phyloP scores from a whole-genome alignment of 2,329 filamentous ascomycete species.

The Tolypocladium paradoxum region DNA sequence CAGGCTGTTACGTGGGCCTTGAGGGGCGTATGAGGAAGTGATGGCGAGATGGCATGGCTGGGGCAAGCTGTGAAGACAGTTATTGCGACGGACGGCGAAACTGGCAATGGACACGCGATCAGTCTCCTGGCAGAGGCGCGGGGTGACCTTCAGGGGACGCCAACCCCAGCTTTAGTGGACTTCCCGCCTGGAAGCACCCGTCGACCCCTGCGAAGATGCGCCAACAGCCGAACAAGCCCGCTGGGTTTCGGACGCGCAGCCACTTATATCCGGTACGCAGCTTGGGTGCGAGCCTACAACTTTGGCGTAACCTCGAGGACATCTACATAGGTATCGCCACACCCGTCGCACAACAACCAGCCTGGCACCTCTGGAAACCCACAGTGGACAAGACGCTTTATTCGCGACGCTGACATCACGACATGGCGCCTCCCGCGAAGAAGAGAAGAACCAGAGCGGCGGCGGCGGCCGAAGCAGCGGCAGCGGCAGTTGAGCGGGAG shows the following conservation, averaged over 20 bases:
- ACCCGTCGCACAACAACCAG: neutral
- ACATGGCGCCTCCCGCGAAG: slow-evolving; percentile 17
- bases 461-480: slow-evolving; percentile 1
- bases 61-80: neutral
- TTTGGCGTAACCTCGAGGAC: neutral
- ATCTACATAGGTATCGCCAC: neutral
- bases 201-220: neutral
- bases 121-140: neutral
- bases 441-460: slow-evolving; percentile 13
- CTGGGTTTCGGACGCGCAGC: slow-evolving; percentile 4
- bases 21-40: neutral
- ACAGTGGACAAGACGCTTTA: neutral
- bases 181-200: slow-evolving; percentile 1
- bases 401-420: neutral
- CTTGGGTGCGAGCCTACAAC: no score
- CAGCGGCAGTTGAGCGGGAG: neutral
- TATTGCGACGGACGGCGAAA: neutral
- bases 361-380: neutral
- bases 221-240: neutral
- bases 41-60: neutral
- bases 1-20: neutral
- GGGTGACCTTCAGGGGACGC: neutral
- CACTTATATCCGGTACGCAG: slow-evolving; percentile 7
- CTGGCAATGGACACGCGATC: neutral
- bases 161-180: slow-evolving; percentile 1